Percentiles rank a stretch among this genome's conserved stretches.
phyloP scores from a whole-genome alignment of 2,329 filamentous ascomycete species.

The Xylariaceae sp. region DNA sequence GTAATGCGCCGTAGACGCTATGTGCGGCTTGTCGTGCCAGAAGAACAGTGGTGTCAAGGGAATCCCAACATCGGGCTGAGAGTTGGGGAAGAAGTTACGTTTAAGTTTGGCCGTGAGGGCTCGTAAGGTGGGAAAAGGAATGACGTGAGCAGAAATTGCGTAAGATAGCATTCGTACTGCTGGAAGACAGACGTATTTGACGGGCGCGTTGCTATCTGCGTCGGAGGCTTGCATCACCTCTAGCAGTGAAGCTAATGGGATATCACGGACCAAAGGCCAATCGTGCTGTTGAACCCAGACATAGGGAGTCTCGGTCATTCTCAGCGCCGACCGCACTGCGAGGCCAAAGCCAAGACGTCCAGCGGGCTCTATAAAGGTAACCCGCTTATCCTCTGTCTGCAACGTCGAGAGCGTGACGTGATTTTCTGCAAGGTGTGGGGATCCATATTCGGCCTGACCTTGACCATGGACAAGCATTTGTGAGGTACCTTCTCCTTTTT shows the following conservation, averaged over 20 bases:
- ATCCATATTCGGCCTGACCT: conserved; percentile 57
- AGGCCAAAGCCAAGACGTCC: conserved; percentile 59
- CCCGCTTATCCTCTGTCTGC: conserved; percentile 43
- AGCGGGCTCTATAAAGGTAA: conserved; percentile 58
- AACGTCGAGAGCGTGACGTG: conserved; percentile 46
- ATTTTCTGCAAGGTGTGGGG: conserved; percentile 44
- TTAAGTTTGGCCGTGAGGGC: conserved; percentile 51
- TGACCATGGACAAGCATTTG: conserved; percentile 22
- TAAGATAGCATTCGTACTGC: conserved; percentile 60
- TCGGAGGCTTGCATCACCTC: conserved; percentile 52
- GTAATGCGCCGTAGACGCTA: conserved; percentile 58
- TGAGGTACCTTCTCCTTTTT: neutral
- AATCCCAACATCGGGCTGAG: conserved; percentile 35
- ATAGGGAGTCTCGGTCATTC: conserved; percentile 55
- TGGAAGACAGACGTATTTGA: conserved; percentile 61
- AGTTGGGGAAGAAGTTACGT: conserved; percentile 45
- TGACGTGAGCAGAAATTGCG: conserved; percentile 54
- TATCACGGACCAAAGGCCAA: conserved; percentile 55
- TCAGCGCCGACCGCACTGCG: conserved; percentile 59
- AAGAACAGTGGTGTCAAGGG: conserved; percentile 63
- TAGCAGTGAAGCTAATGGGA: conserved; percentile 54
- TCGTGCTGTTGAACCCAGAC: conserved; percentile 67
- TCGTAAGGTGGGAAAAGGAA: conserved; percentile 50
- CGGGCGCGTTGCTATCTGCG: conserved; percentile 41
- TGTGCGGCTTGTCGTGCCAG: conserved; percentile 65